phyloP scores from a whole-genome alignment of 192 early-diverging fungal genomes.

The Backusella macrospora region DNA sequence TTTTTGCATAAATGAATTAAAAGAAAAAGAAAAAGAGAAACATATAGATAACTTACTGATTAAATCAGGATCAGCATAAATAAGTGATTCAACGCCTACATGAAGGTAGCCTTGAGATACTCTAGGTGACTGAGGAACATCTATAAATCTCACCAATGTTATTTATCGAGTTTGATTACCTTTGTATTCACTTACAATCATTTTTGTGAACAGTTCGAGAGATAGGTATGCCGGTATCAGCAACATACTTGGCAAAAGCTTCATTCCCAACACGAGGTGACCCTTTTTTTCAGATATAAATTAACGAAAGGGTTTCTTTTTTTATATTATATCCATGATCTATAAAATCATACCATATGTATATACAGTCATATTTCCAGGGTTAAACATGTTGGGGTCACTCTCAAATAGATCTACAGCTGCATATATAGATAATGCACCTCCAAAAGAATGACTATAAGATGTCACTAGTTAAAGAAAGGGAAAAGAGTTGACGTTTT shows the following conservation, averaged over 20 bases:
- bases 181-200: slow-evolving; percentile 1
- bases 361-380: background rate
- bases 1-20: background rate
- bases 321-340: no score
- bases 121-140: background rate
- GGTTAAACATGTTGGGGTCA: background rate
- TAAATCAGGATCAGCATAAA: background rate
- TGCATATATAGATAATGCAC: background rate
- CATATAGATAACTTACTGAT: background rate
- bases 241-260: slow-evolving; percentile 1
- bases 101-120: slow-evolving; percentile 2
- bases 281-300: background rate
- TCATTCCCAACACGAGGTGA: background rate
- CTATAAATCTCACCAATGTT: background rate
- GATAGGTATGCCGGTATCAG: background rate
- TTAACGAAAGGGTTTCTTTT: no score
- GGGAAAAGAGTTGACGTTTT: background rate
- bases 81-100: background rate
- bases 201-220: background rate
- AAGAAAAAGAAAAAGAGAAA: background rate
- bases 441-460: background rate
- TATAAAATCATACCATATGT: background rate
- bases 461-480: background rate
- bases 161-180: no score
- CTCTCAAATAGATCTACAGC: background rate